These are phyloP conservation scores for Penicillium crystallinum DNA, from an alignment of 495 filamentous ascomycete genomes.

Conservation along the genomic window DNA sequence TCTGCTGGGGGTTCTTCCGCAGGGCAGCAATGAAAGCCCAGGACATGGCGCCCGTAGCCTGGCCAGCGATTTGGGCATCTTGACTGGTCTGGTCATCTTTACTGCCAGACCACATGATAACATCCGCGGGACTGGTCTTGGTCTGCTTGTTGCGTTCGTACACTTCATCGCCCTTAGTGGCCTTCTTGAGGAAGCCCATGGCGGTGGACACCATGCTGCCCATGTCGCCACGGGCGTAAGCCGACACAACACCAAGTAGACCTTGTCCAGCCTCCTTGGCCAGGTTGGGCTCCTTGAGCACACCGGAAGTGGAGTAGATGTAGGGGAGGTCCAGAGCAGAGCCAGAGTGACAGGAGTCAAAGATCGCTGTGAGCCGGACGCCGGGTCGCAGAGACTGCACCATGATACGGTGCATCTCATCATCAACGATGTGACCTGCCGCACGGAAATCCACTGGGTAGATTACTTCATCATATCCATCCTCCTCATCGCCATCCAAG, in stretches of 20 bases:
- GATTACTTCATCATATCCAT: conserved; percentile 96
- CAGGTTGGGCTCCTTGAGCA: conserved; percentile 96
- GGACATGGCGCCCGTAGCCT: conserved; percentile 96
- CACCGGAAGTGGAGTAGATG: conserved; percentile 90
- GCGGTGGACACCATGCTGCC: conserved; percentile 74
- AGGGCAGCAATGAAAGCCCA: conserved; percentile 93
- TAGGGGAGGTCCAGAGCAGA: conserved; percentile 95
- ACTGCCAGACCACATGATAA: conserved; percentile 95
- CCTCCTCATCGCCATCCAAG: conserved; percentile 87
- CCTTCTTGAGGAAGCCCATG: conserved; percentile 90
- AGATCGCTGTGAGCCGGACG: conserved; percentile 92
- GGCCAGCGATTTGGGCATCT: conserved; percentile 62
- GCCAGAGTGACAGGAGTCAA: conserved; percentile 98
- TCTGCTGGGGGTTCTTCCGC: conserved; percentile 97
- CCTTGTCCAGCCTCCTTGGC: conserved; percentile 97
- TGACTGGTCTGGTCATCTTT: conserved; percentile 89
- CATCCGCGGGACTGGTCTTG: conserved; percentile 92
- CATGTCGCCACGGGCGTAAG: conserved; percentile 87
- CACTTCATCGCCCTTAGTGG: conserved; percentile 74
- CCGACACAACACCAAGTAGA: conserved; percentile 79
- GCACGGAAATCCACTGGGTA: conserved; percentile 93
- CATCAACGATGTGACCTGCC: conserved; percentile 92
- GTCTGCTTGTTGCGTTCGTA: conserved; percentile 76
- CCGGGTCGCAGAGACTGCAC: conserved; percentile 74
- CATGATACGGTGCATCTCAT: conserved; percentile 99